Conservation (phyloP, 306 rosid species). For the Corylus americana region DNA sequence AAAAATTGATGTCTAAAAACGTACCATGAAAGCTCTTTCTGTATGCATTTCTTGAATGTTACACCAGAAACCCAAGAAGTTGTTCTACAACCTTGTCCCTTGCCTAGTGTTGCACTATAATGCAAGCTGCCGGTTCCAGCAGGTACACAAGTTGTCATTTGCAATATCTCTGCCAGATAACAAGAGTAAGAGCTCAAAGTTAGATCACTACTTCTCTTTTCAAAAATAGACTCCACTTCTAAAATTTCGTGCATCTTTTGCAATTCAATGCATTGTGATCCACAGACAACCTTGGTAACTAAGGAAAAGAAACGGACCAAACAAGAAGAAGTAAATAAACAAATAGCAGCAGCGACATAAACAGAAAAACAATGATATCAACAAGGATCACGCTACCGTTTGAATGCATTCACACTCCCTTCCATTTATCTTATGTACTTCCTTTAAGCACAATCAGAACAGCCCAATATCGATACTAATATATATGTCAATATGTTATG, state of each 20-base stretch:
- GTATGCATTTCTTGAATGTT: slow-evolving; percentile 38
- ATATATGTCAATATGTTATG: neutral
- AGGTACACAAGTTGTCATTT: slow-evolving; percentile 68
- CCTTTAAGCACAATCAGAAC: neutral
- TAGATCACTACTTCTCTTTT: slow-evolving; percentile 14
- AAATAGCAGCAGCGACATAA: neutral
- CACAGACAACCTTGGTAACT: slow-evolving; percentile 3
- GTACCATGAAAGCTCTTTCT: slow-evolving; percentile 65
- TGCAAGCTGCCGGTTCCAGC: slow-evolving; percentile 54
- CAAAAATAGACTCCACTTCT: slow-evolving; percentile 18
- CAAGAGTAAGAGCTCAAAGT: slow-evolving; percentile 21
- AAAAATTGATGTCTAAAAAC: neutral
- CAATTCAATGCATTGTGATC: neutral
- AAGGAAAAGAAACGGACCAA: slow-evolving; percentile 3
- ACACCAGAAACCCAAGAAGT: slow-evolving; percentile 43
- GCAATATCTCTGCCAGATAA: slow-evolving; percentile 34
- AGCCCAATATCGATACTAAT: neutral
- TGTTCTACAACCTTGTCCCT: slow-evolving; percentile 46
- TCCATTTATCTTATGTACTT: neutral
- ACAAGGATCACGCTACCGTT: neutral
- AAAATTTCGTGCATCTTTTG: neutral
- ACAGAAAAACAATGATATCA: neutral
- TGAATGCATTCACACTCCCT: neutral
- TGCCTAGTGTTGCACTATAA: slow-evolving; percentile 34
- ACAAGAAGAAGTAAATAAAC: slow-evolving; percentile 5